Evolutionary conservation across 441 rosid species (phyloP), one percentile per base, ranked within the genome.

Genomic region (Adansonia rubrostipa): DNA sequence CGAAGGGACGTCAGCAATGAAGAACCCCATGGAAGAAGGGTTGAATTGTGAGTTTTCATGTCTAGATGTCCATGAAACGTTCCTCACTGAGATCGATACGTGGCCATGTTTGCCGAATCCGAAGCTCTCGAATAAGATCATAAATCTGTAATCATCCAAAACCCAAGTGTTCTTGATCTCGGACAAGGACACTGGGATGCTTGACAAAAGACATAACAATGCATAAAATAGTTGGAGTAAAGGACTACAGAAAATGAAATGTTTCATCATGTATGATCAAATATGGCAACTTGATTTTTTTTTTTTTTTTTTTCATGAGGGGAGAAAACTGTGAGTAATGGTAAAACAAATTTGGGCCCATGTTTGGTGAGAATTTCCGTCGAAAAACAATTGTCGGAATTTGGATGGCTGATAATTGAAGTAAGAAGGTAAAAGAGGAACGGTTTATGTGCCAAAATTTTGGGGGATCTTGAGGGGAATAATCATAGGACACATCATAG

Each of bases 81-180:
- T 73, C 15, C 57, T 81, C 11, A 85, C 47, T 5, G 83, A 81
- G 48, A 90, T 70, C 24, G 69, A 73, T 6, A 83, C 84, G 1
- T 74, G 84, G 14, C 93, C 92, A 1, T 68, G 69, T 42, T 76
- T 68, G 3, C 83, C 51, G 60, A 86, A 90, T 9, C 93, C 92
- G 7, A 88, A 90, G 50, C 80, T 78, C 58, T 88, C 92, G 62
- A 90, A 88, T 53, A 88, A 36, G 80, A 90, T 90, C 73, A 85
- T 61, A 0, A 84, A 61, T 6, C 90, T 81, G 2, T 82, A 81
- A 78, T 88, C 93, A 47, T 78, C 79, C 4, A 78, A 4, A 53
- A 90, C 74, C 53, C 76, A 76, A 0, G 85, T 84, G 82, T 76
- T 65, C 72, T 79, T 88, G 70, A 88, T 90, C 83, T 90, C 91